Evolutionary conservation across 306 rosid genomes (phyloP).

Genomic region (Astragalus membranaceus): DNA sequence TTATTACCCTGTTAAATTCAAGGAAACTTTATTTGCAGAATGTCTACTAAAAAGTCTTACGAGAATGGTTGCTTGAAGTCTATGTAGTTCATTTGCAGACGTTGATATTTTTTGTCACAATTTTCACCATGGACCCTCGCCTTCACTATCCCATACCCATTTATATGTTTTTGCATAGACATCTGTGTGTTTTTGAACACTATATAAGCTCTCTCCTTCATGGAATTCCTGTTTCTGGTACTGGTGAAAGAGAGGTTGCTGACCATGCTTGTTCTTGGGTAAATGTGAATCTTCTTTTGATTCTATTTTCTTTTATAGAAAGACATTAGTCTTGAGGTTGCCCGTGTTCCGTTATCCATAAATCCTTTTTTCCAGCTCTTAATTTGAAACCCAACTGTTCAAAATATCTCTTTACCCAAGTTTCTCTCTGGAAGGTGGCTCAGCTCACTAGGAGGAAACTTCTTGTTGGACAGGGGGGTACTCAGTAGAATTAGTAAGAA

Average conservation of each 20-base stretch:
- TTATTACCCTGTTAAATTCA: background rate
- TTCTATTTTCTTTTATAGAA: background rate
- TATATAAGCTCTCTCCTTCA: background rate
- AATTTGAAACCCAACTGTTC: background rate
- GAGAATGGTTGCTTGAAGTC: slow-evolving; percentile 3
- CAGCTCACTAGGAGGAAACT: background rate
- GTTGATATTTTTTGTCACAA: background rate
- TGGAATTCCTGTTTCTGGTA: background rate
- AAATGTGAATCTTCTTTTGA: background rate
- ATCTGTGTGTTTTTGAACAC: background rate
- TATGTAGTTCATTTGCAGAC: background rate
- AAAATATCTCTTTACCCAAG: too few species aligned
- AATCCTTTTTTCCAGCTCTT: slow-evolving; percentile 7
- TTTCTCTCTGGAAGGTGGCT: background rate
- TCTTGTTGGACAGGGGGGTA: background rate
- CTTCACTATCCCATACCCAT: background rate
- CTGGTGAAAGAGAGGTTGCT: background rate
- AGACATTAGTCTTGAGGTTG: background rate
- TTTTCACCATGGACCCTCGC: background rate
- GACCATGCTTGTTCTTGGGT: background rate
- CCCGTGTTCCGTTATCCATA: background rate
- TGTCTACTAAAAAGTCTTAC: background rate
- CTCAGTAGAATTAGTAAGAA: background rate
- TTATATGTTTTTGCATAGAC: background rate
- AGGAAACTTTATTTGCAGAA: background rate